Percentiles rank a stretch among this genome's conserved stretches.
Conservation (phyloP, 257 asterid species). For the Leonotis leonurus region DNA sequence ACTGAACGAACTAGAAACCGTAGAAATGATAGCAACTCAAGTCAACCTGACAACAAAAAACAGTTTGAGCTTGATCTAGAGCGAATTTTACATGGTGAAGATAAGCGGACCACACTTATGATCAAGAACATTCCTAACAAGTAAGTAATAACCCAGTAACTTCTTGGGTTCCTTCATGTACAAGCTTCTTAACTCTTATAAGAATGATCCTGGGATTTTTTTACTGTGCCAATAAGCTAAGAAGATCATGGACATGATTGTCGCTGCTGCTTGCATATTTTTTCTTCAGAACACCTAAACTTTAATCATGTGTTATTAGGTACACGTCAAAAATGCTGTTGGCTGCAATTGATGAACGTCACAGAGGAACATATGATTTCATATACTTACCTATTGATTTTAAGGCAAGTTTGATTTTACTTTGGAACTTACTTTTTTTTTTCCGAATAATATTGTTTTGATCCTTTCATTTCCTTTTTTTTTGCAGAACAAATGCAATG, state of each 20-base stretch:
- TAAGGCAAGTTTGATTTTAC: constrained; percentile 52
- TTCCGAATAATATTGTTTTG: constrained; percentile 7
- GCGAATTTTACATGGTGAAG: constrained; percentile 82
- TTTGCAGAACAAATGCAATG: constrained; percentile 98
- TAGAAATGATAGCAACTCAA: constrained; percentile 62
- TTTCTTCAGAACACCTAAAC: not conserved
- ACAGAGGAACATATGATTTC: constrained; percentile 92
- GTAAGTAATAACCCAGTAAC: constrained; percentile 35
- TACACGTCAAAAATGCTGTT: constrained; percentile 98
- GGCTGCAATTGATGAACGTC: constrained; percentile 95
- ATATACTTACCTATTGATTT: constrained; percentile 93
- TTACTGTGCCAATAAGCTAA: constrained; percentile 1
- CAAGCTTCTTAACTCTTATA: constrained; percentile 4
- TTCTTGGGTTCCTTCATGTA: not conserved
- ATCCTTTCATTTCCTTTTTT: constrained; percentile 16
- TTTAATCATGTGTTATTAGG: constrained; percentile 36
- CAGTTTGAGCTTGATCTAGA: constrained; percentile 97
- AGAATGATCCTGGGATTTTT: not conserved
- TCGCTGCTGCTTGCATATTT: not conserved
- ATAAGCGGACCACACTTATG: constrained; percentile 97
- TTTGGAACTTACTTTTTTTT: not conserved
- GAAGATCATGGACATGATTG: not conserved
- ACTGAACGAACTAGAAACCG: constrained; percentile 78
- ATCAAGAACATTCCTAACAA: constrained; percentile 98
- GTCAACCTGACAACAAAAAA: constrained; percentile 79